Conservation (phyloP, 805 yeast species). For the Barnettozyma pratensis region DNA sequence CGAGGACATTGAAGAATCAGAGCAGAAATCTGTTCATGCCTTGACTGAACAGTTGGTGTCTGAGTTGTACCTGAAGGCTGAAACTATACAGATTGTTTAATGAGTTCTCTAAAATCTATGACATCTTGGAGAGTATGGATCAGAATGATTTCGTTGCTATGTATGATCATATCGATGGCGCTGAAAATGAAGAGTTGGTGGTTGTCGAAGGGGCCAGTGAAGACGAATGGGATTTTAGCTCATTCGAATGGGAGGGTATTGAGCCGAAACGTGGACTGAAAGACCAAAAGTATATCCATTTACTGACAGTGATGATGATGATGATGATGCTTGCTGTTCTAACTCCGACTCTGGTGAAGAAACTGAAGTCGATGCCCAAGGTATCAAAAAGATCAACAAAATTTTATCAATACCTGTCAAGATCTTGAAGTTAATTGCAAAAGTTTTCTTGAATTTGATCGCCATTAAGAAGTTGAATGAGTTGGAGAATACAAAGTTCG, state of each 20-base stretch:
- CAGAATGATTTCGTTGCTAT: conserved; percentile 17
- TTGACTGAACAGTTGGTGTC: conserved; percentile 4
- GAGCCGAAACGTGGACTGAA: neutral
- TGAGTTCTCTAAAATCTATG: conserved; percentile 10
- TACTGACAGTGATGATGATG: conserved; percentile 3
- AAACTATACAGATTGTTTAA: conserved; percentile 7
- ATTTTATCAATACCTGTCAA: conserved; percentile 10
- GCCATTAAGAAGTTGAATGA: conserved; percentile 17
- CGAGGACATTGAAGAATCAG: conserved; percentile 2
- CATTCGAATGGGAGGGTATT: conserved; percentile 1
- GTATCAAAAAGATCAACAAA: conserved; percentile 6
- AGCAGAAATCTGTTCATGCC: neutral
- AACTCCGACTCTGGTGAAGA: neutral
- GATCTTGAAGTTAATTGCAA: conserved; percentile 13
- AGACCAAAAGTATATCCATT: conserved; percentile 8
- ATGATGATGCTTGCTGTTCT: neutral
- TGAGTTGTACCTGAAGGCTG: conserved; percentile 4
- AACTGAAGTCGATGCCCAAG: conserved; percentile 6
- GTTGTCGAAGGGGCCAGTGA: neutral
- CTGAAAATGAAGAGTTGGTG: neutral
- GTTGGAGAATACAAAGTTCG: conserved; percentile 13
- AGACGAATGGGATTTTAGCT: neutral
- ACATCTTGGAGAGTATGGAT: conserved; percentile 12
- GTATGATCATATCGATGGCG: conserved; percentile 12
- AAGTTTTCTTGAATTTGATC: conserved; percentile 16